Evolutionary conservation across 1,139 yeast genomes (phyloP), one percentile per base, ranked within the genome.

Genomic region (Kodamaea derodonti): DNA sequence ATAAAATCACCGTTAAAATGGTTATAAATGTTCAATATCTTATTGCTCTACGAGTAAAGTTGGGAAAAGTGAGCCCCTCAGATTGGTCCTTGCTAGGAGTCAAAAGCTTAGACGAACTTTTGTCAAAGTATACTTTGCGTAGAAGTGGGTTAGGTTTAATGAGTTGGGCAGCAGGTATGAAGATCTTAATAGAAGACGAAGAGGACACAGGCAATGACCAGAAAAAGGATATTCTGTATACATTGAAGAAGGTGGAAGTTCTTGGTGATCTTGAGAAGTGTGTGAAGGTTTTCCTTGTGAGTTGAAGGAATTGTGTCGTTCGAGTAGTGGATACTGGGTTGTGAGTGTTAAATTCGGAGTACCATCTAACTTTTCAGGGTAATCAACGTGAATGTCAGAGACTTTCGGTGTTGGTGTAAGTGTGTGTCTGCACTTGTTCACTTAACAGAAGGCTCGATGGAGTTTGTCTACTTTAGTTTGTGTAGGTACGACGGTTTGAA

Each of bases 191-290:
- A 13, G 48, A 44, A 26, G 43, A 39, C 9, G 46, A 37, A 6
- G 32, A 18, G 12, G 46, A 37, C 15, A 31, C 16, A 5, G 37
- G 28, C 11, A 20, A 11, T 14, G 44, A 37, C 13, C 36, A 31
- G 7, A 45, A 42, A 35, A 44, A 47, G 35, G 36, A 31, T 20
- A 32, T 41, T 11, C 40, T 35, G 22, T 47, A 43, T 31, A 37
- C 36, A 18, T 12, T 47, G 24, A 36, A 35, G 12, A 29, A 30
- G 18, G 14, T 37, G 6, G 31, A 27, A 6, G 22, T 47, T 10
- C 34, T 43, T 26, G 46, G 42, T 14, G 45, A 41, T 22, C 12
- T 43, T 18, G 34, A 34, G 29, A 35, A 35, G 17, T 41, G 49
- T 30, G 35, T 45, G 13, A 29, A 38, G 36, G 34, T 47, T 3